Percentiles rank a stretch among this genome's conserved stretches.
These are phyloP conservation scores for Phymatotrichopsis omnivora DNA, from an alignment of 2,329 filamentous ascomycete species.

Conservation along the genomic window DNA sequence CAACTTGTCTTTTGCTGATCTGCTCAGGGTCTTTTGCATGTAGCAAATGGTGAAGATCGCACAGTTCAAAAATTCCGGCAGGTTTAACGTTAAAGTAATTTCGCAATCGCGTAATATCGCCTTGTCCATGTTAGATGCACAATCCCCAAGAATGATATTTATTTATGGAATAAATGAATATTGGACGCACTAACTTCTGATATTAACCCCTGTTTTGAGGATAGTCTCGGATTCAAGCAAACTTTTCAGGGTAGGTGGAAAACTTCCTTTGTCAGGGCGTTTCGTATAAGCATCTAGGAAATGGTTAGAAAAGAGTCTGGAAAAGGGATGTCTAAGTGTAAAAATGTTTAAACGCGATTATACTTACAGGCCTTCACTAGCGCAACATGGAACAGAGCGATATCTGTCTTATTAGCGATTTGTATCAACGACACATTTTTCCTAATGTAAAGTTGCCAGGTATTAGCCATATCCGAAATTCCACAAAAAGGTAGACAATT, in stretches of 20 bases:
- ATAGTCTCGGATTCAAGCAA: conserved; percentile 62
- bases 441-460: conserved; percentile 39
- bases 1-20: conserved; percentile 57
- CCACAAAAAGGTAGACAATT: conserved; percentile 30
- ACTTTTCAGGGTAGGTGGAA: conserved; percentile 58
- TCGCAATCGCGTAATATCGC: conserved; percentile 47
- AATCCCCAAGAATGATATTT: background rate
- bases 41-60: conserved; percentile 69
- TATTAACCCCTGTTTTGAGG: conserved; percentile 66
- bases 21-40: conserved; percentile 45
- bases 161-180: conserved; percentile 32
- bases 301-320: too few relatives aligned
- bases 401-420: conserved; percentile 62
- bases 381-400: conserved; percentile 74
- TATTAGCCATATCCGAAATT: background rate
- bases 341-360: conserved; percentile 38
- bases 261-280: too few relatives aligned
- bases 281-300: too few relatives aligned
- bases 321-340: conserved; percentile 36
- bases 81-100: conserved; percentile 56
- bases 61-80: conserved; percentile 66
- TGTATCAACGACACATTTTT: conserved; percentile 73
- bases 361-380: conserved; percentile 21
- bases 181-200: conserved; percentile 63
- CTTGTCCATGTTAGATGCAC: conserved; percentile 17